Base-by-base conservation (phyloP, 2,329 filamentous ascomycete species). In the Venturia effusa region DNA sequence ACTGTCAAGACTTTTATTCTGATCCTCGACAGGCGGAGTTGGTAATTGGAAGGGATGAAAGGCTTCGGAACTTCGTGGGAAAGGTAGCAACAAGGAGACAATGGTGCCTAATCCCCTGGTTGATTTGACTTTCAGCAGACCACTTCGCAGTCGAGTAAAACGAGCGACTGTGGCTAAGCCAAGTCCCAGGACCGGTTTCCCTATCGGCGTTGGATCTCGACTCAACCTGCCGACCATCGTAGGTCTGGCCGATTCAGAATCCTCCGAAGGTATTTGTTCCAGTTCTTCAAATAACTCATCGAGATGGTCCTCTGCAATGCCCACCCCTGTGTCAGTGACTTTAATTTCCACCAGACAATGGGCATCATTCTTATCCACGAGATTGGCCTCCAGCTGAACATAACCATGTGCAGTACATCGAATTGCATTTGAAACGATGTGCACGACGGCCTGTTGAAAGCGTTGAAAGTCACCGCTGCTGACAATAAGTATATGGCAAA, bases 111-210 rank as follows among this genome's bases (percentile, higher is more conserved):
- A 88, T 1, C 88, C 88, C 71, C 88, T 83, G 69, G 93, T 89
- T 0, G 91, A 95, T 70, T 92, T 93, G 1, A 96, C 76, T 1
- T 90, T 85, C 32, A 96, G 75, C 70, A 96, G 92, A 0, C 92
- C 92, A 66, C 93, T 87, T 89, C 95, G 94, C 70, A 92, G 95
- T 22, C 87, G 84, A 40, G 96, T 81, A 40, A 91, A 89, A 43
- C 92, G 84, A n/a, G 90, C 89, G n/a, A 96, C 91, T 15, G 95
- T 81, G 0, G 92, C 92, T n/a, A 96, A 80, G 0, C 92, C 92
- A 15, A 96, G 81, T 0, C 92, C 92, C 0, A 96, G 75, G 0
- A 85, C 85, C 8, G 77, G 76, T 13, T 68, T 68, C 4, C 69
- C 67, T 13, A 73, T 68, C 13, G 57, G 43, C 4, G 69, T 69